phyloP scores from a whole-genome alignment of 2,329 filamentous ascomycete genomes.

The Scedosporium aurantiacum region DNA sequence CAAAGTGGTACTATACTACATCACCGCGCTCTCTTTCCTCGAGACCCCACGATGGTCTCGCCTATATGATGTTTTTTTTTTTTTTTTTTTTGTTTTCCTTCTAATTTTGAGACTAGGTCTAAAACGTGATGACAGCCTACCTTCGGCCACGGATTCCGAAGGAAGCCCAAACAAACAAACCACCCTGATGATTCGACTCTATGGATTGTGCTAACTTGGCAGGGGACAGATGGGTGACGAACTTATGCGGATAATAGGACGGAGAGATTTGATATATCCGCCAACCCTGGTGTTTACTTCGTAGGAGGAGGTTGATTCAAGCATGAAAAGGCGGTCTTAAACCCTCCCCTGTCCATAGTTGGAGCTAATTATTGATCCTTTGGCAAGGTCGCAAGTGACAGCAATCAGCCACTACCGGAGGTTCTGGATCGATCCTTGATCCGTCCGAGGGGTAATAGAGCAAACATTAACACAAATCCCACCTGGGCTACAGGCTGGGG shows the following conservation, averaged over 20 bases:
- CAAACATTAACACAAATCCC: too few relatives aligned
- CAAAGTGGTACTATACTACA: too few relatives aligned
- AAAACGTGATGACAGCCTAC: not conserved
- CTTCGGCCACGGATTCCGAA: not conserved
- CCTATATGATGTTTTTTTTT: too few relatives aligned
- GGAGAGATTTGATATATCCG: not conserved
- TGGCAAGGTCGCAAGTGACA: too few relatives aligned
- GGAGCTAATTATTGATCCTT: not conserved
- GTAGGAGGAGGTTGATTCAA: too few relatives aligned
- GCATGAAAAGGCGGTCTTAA: too few relatives aligned
- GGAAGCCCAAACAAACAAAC: not conserved
- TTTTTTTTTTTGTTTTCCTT: too few relatives aligned
- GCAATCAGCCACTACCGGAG: too few relatives aligned
- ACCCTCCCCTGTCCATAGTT: not conserved
- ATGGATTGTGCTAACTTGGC: constrained; percentile 8
- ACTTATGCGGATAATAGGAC: not conserved
- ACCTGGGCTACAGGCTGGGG: too few relatives aligned
- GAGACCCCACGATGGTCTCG: too few relatives aligned
- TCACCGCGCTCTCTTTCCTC: too few relatives aligned
- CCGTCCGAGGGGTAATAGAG: not conserved
- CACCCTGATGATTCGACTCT: constrained; percentile 10
- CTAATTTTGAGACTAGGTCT: not conserved
- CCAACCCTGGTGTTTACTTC: not conserved
- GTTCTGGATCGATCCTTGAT: not conserved
- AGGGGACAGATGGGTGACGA: not conserved